Percentiles rank a stretch among this genome's conserved stretches.
Evolutionary conservation across 1,284 basidiomycete genomes (phyloP).

Genomic region (Sporisorium iseilematis-ciliati): DNA sequence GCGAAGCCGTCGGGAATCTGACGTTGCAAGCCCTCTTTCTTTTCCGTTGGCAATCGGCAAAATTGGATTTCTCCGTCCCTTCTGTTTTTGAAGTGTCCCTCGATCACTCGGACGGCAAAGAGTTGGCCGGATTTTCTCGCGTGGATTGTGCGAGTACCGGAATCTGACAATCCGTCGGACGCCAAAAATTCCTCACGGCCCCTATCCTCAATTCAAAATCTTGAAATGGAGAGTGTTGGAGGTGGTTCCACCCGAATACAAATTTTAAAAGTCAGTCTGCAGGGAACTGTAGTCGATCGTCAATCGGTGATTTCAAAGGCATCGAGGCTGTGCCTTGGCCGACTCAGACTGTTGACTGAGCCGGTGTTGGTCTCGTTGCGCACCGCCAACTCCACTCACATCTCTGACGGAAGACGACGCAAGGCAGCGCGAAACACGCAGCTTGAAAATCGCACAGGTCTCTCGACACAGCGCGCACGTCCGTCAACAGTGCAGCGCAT

Average conservation of each 20-base stretch:
- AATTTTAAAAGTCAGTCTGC: background rate
- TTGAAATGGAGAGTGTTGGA: background rate
- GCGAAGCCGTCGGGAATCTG: too few relatives aligned
- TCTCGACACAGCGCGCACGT: conserved; percentile 14
- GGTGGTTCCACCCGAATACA: conserved; percentile 3
- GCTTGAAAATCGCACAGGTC: too few relatives aligned
- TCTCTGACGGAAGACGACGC: conserved; percentile 1
- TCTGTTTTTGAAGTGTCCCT: background rate
- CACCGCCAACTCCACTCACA: conserved; percentile 7
- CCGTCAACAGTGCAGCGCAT: conserved; percentile 1
- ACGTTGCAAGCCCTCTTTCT: background rate
- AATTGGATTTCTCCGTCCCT: background rate
- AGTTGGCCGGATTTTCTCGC: background rate
- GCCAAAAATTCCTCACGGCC: background rate
- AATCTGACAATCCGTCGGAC: background rate
- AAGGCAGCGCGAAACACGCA: conserved; percentile 2
- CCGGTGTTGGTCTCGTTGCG: conserved; percentile 7
- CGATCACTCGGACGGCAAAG: background rate
- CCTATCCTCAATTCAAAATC: background rate
- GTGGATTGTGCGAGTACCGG: too few relatives aligned
- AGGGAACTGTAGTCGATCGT: background rate
- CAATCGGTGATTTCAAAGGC: conserved; percentile 1
- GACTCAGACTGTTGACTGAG: too few relatives aligned
- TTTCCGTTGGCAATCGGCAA: background rate
- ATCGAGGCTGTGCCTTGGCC: background rate